Evolutionary conservation across 164 flowering plant genomes (phyloP), one percentile per base, ranked within the genome.

Genomic region (Aristolochia fimbriata): DNA sequence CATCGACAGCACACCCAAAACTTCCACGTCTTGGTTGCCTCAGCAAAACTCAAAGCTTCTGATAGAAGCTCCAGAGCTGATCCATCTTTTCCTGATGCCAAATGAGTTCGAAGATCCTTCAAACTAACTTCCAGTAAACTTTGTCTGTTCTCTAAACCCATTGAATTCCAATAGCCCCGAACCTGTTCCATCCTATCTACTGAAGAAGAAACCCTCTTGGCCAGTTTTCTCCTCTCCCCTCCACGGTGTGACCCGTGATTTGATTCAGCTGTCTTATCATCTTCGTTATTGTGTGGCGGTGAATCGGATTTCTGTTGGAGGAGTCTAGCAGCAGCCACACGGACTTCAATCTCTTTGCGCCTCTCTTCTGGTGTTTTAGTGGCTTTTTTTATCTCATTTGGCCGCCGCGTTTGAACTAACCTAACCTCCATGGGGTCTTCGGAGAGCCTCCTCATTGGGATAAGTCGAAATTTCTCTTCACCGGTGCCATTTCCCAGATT

Each of bases 301-400:
- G 71, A 64, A 59, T 81, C 94, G 3, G 83, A 76, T 61, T 88
- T 79, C 75, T 94, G 97, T 79, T 94, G 99, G 81, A 94, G 60
- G 63, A 94, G 69, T 73, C 90, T 84, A 1, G 95, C 97, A 8
- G 99, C 99, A 62, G 97, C 96, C 17, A 94, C 96, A 60, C 96
- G 80, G 41, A 91, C 99, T 76, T 94, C 97, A 73, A 94, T 85
- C 83, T 94, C 97, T 66, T 88, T 94, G 69, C 97, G 78, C 50
- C 90, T 64, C 73, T 94, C 99, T 64, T 91, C 97, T 0, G 76
- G 81, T 0, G 99, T 94, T 83, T 88, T 94, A 12, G 82, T 91
- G 3, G 87, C 95, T 71, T 94, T 94, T 78, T 90, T 91, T 31
- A 94, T 94, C 81, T 94, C 99, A 76, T 91, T 94, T 0, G 93